Base-by-base conservation (phyloP, 1,284 basidiomycete species). In the Tilletia indica region DNA sequence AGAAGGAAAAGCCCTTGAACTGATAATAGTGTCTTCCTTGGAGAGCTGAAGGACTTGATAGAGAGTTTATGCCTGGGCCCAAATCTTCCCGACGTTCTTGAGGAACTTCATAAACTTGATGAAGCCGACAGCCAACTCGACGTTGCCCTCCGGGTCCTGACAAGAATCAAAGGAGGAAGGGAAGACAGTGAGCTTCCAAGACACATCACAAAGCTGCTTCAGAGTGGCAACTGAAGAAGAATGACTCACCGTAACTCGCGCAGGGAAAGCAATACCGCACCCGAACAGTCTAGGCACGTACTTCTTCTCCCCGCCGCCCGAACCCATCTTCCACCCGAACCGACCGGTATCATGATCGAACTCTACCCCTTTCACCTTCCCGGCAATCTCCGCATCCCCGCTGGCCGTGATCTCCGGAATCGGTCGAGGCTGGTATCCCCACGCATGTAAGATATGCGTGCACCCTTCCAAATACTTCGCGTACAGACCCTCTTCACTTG, bases 41-140 rank as follows among this genome's bases (percentile, higher is more conserved):
- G n/a, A n/a, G n/a, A n/a, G n/a, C n/a, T n/a, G n/a, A n/a, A n/a
- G n/a, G n/a, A n/a, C n/a, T n/a, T n/a, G n/a, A n/a, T n/a, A n/a
- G n/a, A n/a, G n/a, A n/a, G n/a, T 45, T 45, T 12, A 45, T 12
- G 42, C 42, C 42, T 45, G 42, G 6, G 58, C 58, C 71, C 71
- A 72, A 14, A 0, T 11, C 14, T 21, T 51, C 31, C 54, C 58
- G 38, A 70, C 68, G 58, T 19, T 36, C n/a, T 38, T 64, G n/a
- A 72, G 34, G 54, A 72, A 72, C 47, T 69, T 69, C 56, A 70
- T 72, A 31, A 72, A 72, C 68, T 72, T 72, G 42, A 31, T 58
- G 58, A 72, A 58, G 12, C 71, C 71, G 4, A 72, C 71, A 4
- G 71, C 71, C 67, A 38, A 51, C 48, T 72, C 71, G 31, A 72